These are phyloP conservation scores for Sophora flavescens DNA, from an alignment of 306 rosid species.

Conservation along the genomic window DNA sequence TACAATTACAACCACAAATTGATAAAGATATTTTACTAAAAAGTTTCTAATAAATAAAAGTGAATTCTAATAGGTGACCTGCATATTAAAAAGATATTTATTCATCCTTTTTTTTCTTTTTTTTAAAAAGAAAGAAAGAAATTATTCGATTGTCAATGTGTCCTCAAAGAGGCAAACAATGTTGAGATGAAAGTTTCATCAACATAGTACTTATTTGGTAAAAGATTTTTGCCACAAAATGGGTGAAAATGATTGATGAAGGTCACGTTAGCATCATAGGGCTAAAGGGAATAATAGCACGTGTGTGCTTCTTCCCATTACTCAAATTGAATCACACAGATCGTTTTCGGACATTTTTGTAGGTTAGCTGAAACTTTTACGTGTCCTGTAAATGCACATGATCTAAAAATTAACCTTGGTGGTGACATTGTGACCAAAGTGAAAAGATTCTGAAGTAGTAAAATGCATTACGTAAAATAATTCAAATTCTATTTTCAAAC, in stretches of 20 bases:
- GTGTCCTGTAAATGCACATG: conserved; percentile 35
- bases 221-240: not conserved
- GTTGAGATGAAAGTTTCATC: not conserved
- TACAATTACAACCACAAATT: no score
- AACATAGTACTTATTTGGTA: not conserved
- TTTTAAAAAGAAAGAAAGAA: not conserved
- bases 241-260: not conserved
- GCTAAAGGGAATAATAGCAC: conserved; percentile 25
- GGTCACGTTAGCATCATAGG: conserved; percentile 13
- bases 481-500: no score
- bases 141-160: not conserved
- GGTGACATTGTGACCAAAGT: conserved; percentile 3
- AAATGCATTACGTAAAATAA: no score
- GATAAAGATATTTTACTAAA: no score
- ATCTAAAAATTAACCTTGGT: not conserved
- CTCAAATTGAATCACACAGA: conserved; percentile 19
- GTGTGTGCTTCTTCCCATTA: not conserved
- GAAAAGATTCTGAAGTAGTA: not conserved
- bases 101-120: not conserved
- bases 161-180: not conserved
- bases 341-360: conserved; percentile 26
- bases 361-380: not conserved
- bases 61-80: no score
- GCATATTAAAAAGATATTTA: no score
- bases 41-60: no score